Conservation (phyloP, 2,329 filamentous ascomycete species). For the Pochonia chlamydosporia region DNA sequence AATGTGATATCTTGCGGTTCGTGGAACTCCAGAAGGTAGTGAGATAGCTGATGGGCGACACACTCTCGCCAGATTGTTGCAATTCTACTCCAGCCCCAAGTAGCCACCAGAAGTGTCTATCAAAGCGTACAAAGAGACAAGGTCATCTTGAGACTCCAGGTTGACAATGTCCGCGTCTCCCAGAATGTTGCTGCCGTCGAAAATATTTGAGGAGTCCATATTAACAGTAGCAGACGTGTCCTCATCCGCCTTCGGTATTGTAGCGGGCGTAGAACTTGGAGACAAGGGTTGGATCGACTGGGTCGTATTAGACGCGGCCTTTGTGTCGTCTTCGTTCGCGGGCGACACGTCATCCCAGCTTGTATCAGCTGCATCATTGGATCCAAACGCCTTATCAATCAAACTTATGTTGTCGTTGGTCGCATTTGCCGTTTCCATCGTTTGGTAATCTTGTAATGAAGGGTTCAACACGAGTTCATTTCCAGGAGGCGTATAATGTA, state of each 20-base stretch:
- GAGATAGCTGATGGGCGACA: too few species aligned
- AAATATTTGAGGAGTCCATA: background rate
- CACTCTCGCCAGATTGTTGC: too few species aligned
- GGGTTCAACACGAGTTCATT: background rate
- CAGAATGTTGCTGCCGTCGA: background rate
- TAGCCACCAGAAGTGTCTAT: conserved; percentile 3
- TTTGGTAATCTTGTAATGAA: background rate
- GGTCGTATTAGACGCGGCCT: background rate
- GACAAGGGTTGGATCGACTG: background rate
- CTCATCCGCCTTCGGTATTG: background rate
- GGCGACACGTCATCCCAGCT: background rate
- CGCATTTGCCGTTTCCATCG: background rate
- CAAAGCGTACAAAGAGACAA: conserved; percentile 2
- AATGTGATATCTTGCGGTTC: too few species aligned
- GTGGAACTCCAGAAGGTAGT: too few species aligned
- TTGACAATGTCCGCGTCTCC: conserved; percentile 1
- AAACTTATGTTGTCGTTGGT: background rate
- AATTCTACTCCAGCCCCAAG: background rate
- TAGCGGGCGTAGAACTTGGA: conserved; percentile 1
- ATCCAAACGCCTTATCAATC: background rate
- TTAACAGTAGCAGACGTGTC: background rate
- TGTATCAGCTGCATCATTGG: background rate
- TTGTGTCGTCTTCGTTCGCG: background rate
- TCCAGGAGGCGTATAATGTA: conserved; percentile 11
- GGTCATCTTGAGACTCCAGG: conserved; percentile 1